Evolutionary conservation across 2,329 filamentous ascomycete genomes (phyloP).

Genomic region (Clarireedia hainanense): DNA sequence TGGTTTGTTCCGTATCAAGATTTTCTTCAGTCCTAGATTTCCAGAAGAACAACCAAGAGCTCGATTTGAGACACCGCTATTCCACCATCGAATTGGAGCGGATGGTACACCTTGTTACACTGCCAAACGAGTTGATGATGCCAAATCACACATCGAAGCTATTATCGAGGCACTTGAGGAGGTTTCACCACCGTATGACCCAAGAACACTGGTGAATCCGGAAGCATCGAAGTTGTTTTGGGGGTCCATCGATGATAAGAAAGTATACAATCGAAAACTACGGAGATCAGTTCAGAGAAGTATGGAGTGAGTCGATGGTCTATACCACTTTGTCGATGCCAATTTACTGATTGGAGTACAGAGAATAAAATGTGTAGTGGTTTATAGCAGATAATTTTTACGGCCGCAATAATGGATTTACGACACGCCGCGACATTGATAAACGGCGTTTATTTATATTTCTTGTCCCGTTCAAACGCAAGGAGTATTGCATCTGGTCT

Average conservation of each 20-base stretch:
- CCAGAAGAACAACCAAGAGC: constrained; percentile 84
- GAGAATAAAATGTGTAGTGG: background rate
- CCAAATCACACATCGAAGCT: constrained; percentile 74
- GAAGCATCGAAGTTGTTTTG: constrained; percentile 84
- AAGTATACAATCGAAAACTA: constrained; percentile 74
- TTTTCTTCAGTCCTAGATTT: constrained; percentile 76
- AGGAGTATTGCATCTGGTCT: too few relatives aligned
- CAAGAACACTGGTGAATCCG: constrained; percentile 75
- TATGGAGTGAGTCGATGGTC: constrained; percentile 41
- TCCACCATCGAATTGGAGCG: constrained; percentile 77
- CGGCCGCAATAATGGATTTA: too few relatives aligned
- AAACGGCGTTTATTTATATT: too few relatives aligned
- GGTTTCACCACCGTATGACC: constrained; percentile 81
- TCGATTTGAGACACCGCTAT: constrained; percentile 71
- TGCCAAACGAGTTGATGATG: constrained; percentile 63
- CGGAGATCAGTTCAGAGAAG: constrained; percentile 68
- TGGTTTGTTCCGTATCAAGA: constrained; percentile 74
- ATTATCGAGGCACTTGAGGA: constrained; percentile 81
- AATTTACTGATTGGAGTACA: background rate
- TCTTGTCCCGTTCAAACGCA: too few relatives aligned
- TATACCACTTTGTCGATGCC: background rate
- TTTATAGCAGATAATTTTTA: too few relatives aligned
- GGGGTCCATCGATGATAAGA: constrained; percentile 72
- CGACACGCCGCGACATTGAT: too few relatives aligned
- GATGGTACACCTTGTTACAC: constrained; percentile 81